Evolutionary conservation across 108 stramenopile species (phyloP).

Genomic region (Conticribra weissflogii): DNA sequence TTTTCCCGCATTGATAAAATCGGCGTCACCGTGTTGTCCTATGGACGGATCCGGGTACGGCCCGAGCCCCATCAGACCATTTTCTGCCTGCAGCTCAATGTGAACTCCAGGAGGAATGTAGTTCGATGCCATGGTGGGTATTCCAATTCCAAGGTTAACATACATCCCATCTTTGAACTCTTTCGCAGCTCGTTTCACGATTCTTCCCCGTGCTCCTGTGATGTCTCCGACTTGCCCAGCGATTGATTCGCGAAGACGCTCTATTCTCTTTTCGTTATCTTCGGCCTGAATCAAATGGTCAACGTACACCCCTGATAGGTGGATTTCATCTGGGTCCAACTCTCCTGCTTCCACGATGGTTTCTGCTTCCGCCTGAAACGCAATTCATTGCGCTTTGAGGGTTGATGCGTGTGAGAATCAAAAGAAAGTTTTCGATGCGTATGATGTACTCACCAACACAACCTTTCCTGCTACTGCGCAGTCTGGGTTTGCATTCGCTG

Average conservation of each 20-base stretch:
- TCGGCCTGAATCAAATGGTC: conserved; percentile 80
- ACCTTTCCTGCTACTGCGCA: conserved; percentile 88
- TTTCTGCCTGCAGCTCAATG: conserved; percentile 93
- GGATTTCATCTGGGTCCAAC: conserved; percentile 87
- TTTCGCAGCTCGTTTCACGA: conserved; percentile 86
- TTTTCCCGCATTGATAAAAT: conserved; percentile 94
- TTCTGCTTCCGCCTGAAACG: conserved; percentile 83
- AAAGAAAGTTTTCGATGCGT: too few species aligned
- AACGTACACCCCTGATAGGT: conserved; percentile 91
- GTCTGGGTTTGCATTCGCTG: conserved; percentile 92
- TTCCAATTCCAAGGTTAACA: conserved; percentile 94
- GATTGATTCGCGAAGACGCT: conserved; percentile 63
- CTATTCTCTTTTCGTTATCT: conserved; percentile 89
- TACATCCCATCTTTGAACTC: conserved; percentile 95
- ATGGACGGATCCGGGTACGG: conserved; percentile 78
- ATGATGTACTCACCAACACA: conserved; percentile 56
- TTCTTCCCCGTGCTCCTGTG: conserved; percentile 73
- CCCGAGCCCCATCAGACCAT: conserved; percentile 92
- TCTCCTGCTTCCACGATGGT: conserved; percentile 86
- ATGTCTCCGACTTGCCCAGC: conserved; percentile 48
- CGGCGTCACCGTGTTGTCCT: conserved; percentile 73
- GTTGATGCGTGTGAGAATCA: too few species aligned
- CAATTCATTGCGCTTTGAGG: too few species aligned
- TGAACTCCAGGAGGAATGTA: conserved; percentile 86
- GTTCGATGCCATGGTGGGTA: conserved; percentile 87